Conservation (phyloP, 2,329 filamentous ascomycete species). For the Colletotrichum sp. region DNA sequence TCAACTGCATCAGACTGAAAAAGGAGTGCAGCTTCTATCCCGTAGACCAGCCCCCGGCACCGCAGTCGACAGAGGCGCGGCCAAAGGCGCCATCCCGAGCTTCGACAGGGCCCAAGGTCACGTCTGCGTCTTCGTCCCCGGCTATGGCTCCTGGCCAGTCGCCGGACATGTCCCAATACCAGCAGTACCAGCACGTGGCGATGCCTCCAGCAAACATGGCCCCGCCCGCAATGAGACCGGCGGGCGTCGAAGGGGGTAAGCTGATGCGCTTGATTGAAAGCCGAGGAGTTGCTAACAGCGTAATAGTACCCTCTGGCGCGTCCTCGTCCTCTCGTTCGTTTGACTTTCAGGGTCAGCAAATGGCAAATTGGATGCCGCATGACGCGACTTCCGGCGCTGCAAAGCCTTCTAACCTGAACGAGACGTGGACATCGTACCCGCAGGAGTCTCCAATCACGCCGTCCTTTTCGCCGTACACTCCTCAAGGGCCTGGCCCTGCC, state of each 20-base stretch:
- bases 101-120: conserved; percentile 42
- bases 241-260: conserved; percentile 47
- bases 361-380: conserved; percentile 50
- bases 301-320: conserved; percentile 38
- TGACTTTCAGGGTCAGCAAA: conserved; percentile 42
- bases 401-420: conserved; percentile 47
- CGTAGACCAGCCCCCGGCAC: conserved; percentile 75
- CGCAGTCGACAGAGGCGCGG: conserved; percentile 40
- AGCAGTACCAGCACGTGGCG: conserved; percentile 46
- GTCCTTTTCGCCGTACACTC: conserved; percentile 55
- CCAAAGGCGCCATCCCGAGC: conserved; percentile 46
- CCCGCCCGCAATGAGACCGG: conserved; percentile 44
- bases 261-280: background rate
- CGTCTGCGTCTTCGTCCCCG: conserved; percentile 56
- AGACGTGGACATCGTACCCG: conserved; percentile 55
- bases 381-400: conserved; percentile 44
- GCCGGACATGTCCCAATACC: conserved; percentile 44
- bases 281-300: conserved; percentile 27
- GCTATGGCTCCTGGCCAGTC: conserved; percentile 47
- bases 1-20: conserved; percentile 92
- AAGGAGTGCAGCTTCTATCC: conserved; percentile 94
- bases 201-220: conserved; percentile 52
- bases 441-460: conserved; percentile 56
- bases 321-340: conserved; percentile 34
- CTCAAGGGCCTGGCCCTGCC: conserved; percentile 42